Base-by-base conservation (phyloP, 805 yeast genomes). In the Naumovozyma dairenensis region DNA sequence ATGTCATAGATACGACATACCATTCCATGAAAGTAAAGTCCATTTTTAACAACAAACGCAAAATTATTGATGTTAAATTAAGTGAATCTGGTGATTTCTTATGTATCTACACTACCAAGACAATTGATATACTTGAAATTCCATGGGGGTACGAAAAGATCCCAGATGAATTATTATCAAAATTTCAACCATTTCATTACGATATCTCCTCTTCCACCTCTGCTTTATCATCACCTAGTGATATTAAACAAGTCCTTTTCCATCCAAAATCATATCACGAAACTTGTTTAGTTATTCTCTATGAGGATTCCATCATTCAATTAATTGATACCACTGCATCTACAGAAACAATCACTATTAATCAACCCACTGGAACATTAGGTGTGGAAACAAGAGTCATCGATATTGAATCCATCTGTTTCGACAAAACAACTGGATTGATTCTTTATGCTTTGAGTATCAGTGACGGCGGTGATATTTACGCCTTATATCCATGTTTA, bases 401-500 rank as follows among this genome's bases (percentile, higher is more conserved):
- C 4, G 47, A 44, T 27, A 46, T 56, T 15, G 32, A 33, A 6
- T 40, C 47, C 16, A 39, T 57, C 8, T 28, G 41, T 6, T 52
- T 58, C 20, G 43, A 58, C 29, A 31, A 40, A 14, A n/a, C n/a
- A n/a, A 78, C 77, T 9, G 63, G 66, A 3, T 45, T 79, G 33
- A 67, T 81, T 0, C 55, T 80, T 15, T 74, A 69, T 45, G 48
- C 77, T 6, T 45, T 74, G 33, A 67, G 43, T 29, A 20, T 68
- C 7, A 49, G 57, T 7, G 80, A 74, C 34, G 75, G 79, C 13
- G 49, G 52, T 10, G 82, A 80, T 41, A 39, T 81, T 1, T 77
- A 67, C 45, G 60, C 69, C 1, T 56, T 80, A 3, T 73, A 69
- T 41, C 92, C 92, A n/a, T 77, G 77, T 49, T 45, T 71, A 15